These are phyloP conservation scores for Salvia splendens DNA, from an alignment of 257 asterid species.

Conservation along the genomic window DNA sequence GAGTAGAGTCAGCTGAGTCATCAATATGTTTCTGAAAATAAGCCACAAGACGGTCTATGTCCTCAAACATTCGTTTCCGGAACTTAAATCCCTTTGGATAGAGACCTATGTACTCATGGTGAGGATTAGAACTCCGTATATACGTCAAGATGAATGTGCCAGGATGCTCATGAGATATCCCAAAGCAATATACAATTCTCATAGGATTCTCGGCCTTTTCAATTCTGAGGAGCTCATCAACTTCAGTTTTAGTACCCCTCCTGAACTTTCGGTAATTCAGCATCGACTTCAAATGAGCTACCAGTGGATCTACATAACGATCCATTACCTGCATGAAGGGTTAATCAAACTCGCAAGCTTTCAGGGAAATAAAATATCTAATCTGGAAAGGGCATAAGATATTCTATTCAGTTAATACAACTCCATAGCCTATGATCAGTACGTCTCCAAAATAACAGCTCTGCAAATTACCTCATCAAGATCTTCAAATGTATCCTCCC, in stretches of 20 bases:
- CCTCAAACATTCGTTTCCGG: slow-evolving; percentile 87
- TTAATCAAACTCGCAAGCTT: not conserved
- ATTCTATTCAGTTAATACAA: not conserved
- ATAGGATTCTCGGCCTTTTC: slow-evolving; percentile 85
- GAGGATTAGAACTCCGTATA: slow-evolving; percentile 90
- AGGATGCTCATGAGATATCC: slow-evolving; percentile 94
- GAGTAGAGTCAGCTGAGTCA: slow-evolving; percentile 70
- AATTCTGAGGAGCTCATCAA: slow-evolving; percentile 74
- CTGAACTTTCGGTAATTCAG: slow-evolving; percentile 88
- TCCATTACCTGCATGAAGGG: slow-evolving; percentile 75
- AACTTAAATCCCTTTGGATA: slow-evolving; percentile 94
- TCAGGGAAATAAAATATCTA: not conserved
- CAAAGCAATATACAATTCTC: slow-evolving; percentile 91
- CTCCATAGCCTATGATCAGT: not conserved
- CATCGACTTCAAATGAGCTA: slow-evolving; percentile 84
- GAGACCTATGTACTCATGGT: slow-evolving; percentile 89
- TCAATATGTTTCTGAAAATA: slow-evolving; percentile 91
- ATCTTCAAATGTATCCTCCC: slow-evolving; percentile 97
- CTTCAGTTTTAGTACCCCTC: slow-evolving; percentile 78
- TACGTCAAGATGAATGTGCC: slow-evolving; percentile 93
- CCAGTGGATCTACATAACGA: slow-evolving; percentile 97
- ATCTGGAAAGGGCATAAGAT: not conserved
- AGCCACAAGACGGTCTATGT: slow-evolving; percentile 80
- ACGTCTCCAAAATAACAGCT: slow-evolving; percentile 2
- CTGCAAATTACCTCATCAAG: slow-evolving; percentile 77